A percentile compares a stretch with the other conserved stretches of the same genome.
phyloP scores from a whole-genome alignment of 768 basidiomycete species.

The Russula lepida region DNA sequence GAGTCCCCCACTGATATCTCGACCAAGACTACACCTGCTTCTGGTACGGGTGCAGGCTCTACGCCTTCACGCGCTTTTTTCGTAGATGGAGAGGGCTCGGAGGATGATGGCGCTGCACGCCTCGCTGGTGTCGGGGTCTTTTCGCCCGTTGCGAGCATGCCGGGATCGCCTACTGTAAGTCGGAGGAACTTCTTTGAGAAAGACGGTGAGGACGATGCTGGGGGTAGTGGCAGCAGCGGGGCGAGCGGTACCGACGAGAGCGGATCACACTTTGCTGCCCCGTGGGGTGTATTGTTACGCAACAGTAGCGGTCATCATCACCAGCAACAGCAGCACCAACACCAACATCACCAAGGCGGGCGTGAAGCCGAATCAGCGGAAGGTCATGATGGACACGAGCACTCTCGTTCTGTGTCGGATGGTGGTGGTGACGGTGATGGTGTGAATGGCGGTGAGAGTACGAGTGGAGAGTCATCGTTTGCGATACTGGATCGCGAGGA shows the following conservation, averaged over 20 bases:
- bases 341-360: not conserved
- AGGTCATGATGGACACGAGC: not conserved
- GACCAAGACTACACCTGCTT: not conserved
- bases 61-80: slow-evolving; percentile 10
- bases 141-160: slow-evolving; percentile 59
- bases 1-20: not conserved
- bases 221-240: not conserved
- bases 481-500: slow-evolving; percentile 23
- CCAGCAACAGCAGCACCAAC: not conserved
- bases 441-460: slow-evolving; percentile 2
- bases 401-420: not conserved
- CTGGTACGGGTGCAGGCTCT: slow-evolving; percentile 1
- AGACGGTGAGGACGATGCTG: slow-evolving; percentile 2
- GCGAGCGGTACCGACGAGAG: not conserved
- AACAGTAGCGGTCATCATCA: not conserved
- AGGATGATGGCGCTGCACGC: slow-evolving; percentile 15
- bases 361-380: not conserved
- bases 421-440: not conserved
- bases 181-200: not conserved
- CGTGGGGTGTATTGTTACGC: too few species aligned
- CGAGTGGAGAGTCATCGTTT: slow-evolving; percentile 30
- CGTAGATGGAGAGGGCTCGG: not conserved
- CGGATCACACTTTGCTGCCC: not conserved
- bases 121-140: slow-evolving; percentile 67
- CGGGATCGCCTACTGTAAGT: slow-evolving; percentile 51